Base-by-base conservation (phyloP, 352 stramenopile species). In the Globisporangium sylvaticum region DNA sequence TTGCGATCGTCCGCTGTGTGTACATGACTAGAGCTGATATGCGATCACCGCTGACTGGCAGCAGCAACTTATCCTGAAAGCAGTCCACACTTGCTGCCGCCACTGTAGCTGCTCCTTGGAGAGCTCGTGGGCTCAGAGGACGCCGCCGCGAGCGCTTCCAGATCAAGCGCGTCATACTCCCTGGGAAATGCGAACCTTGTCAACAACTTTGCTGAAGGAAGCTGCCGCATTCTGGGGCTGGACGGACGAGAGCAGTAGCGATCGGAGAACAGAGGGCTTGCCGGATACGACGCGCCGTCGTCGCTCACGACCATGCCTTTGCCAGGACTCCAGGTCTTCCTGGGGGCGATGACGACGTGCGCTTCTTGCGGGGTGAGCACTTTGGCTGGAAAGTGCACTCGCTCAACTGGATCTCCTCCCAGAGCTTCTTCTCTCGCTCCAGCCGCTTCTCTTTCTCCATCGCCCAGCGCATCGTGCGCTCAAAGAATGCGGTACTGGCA, bases 311-410 rank as follows among this genome's bases (percentile, higher is more conserved):
- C 8, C 20, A 31, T 27, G 27, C 27, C 24, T 39, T 50, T 67
- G 2, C 9, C 24, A n/a, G 53, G 53, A 58, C 37, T 62, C 62
- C 62, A 62, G 14, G 46, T 20, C 10, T 34, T 68, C 7, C 27
- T 57, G 4, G n/a, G 62, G n/a, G 2, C 9, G 25, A 42, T 27
- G 34, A 14, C 34, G 37, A 24, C 12, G 25, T n/a, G 6, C 7
- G 10, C 22, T 59, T 60, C 52, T 52, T 67, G 24, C 31, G 39
- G 0, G 64, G 68, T 8, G 68, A 74, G 7, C 58, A 39, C 31
- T 73, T 69, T 0, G 82, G 82, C 58, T 76, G 71, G 58, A 91
- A 91, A 14, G 80, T 89, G 69, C 83, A 91, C 44, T 89, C 80
- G 46, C 71, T 54, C 25, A 87, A 54, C 42, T 83, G 57, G 42